phyloP scores from a whole-genome alignment of 805 yeast genomes.

The Debaryomyces prosopidis region DNA sequence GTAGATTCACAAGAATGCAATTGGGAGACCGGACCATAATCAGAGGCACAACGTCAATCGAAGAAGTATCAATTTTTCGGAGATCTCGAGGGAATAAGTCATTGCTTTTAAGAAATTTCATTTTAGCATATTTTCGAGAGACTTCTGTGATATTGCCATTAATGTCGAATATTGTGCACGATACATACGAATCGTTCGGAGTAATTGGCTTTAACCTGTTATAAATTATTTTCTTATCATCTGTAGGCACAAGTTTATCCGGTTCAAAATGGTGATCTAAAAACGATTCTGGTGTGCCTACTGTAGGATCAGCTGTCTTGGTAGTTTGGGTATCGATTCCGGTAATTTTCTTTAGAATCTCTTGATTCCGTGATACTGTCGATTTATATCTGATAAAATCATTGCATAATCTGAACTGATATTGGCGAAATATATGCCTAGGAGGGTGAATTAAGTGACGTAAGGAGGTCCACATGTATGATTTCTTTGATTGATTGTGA shows the following conservation, averaged over 20 bases:
- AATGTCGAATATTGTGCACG: conserved; percentile 79
- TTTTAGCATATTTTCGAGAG: conserved; percentile 71
- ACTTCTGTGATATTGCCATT: conserved; percentile 70
- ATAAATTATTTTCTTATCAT: conserved; percentile 8
- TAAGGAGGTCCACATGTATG: too few species aligned
- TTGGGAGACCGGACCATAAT: conserved; percentile 73
- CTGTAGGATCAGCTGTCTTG: neutral
- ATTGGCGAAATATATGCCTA: too few species aligned
- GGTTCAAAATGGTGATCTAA: neutral
- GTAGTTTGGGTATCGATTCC: neutral
- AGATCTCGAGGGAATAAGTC: conserved; percentile 83
- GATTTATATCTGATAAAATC: neutral
- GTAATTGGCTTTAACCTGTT: conserved; percentile 39
- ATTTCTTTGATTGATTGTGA: too few species aligned
- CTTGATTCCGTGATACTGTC: conserved; percentile 4
- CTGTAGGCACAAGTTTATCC: neutral
- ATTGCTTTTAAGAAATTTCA: conserved; percentile 68
- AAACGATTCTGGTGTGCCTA: neutral
- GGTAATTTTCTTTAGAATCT: neutral
- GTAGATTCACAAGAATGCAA: conserved; percentile 76
- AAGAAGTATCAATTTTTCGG: conserved; percentile 74
- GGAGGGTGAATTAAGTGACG: too few species aligned
- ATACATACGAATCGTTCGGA: conserved; percentile 54
- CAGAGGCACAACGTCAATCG: conserved; percentile 83
- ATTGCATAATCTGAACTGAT: too few species aligned